A percentile compares a stretch with the other conserved stretches of the same genome.
phyloP scores from a whole-genome alignment of 768 basidiomycete species.

The Thelephora ganbajun region DNA sequence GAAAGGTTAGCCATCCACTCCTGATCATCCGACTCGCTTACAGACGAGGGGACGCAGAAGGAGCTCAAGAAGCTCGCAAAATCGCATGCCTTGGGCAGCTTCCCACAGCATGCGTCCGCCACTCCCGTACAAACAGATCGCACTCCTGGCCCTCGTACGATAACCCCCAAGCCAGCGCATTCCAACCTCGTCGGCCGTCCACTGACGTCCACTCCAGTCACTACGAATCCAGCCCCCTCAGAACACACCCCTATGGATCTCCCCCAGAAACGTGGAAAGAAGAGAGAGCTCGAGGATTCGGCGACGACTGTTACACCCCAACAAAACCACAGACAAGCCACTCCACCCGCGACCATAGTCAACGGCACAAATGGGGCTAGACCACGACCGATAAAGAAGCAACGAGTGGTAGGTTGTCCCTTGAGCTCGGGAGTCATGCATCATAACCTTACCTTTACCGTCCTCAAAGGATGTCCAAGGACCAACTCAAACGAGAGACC shows the following conservation, averaged over 20 bases:
- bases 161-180: conserved; percentile 5
- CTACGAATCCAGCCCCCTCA: neutral
- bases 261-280: conserved; percentile 8
- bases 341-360: conserved; percentile 1
- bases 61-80: conserved; percentile 60
- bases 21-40: neutral
- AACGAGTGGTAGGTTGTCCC: conserved; percentile 43
- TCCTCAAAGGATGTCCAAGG: conserved; percentile 42
- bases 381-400: conserved; percentile 65
- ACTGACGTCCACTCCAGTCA: neutral
- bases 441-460: conserved; percentile 2
- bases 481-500: conserved; percentile 46
- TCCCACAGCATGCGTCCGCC: too few relatives aligned
- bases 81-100: neutral
- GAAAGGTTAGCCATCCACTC: conserved; percentile 30
- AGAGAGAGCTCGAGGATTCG: conserved; percentile 13
- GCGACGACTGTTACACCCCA: conserved; percentile 3
- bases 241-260: neutral
- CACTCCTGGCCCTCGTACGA: too few relatives aligned
- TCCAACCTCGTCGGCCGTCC: conserved; percentile 5
- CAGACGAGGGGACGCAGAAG: conserved; percentile 29
- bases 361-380: conserved; percentile 21
- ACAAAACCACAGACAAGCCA: neutral
- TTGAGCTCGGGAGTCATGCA: neutral
- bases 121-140: too few relatives aligned